Conservation (phyloP, 1,139 yeast genomes). For the Yamadazyma sp. region DNA sequence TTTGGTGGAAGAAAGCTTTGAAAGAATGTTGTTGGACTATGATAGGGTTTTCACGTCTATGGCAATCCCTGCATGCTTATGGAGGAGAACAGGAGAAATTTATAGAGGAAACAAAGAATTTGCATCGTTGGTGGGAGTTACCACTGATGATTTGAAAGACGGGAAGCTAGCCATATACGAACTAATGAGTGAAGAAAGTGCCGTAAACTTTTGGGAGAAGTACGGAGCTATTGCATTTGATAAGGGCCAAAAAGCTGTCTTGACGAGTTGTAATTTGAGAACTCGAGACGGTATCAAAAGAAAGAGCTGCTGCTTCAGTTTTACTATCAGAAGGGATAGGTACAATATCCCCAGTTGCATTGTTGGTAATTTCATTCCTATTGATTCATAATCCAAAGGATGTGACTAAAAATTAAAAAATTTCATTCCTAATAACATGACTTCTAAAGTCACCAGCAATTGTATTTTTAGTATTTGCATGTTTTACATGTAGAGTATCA, state of each 20-base stretch:
- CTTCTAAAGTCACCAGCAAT: conserved; percentile 1
- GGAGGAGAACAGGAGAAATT: conserved; percentile 97
- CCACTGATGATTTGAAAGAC: conserved; percentile 87
- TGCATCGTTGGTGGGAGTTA: conserved; percentile 91
- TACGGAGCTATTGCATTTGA: conserved; percentile 97
- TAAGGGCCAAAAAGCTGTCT: conserved; percentile 91
- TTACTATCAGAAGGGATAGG: conserved; percentile 88
- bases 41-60: conserved; percentile 95
- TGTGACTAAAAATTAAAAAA: too few species aligned
- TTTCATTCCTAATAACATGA: too few species aligned
- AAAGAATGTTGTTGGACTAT: conserved; percentile 87
- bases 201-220: conserved; percentile 98
- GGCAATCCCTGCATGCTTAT: conserved; percentile 97
- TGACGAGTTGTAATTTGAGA: conserved; percentile 86
- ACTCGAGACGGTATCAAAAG: conserved; percentile 81
- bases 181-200: conserved; percentile 93
- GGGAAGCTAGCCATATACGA: conserved; percentile 93
- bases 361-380: conserved; percentile 93
- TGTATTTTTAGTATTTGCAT: background rate
- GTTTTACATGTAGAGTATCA: background rate
- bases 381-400: conserved; percentile 57
- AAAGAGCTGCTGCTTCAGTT: conserved; percentile 89
- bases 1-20: conserved; percentile 91
- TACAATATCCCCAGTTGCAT: conserved; percentile 96
- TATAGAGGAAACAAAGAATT: conserved; percentile 95